Evolutionary conservation across 495 filamentous ascomycete species (phyloP), one percentile per base, ranked within the genome.

Genomic region (Halenospora varia): DNA sequence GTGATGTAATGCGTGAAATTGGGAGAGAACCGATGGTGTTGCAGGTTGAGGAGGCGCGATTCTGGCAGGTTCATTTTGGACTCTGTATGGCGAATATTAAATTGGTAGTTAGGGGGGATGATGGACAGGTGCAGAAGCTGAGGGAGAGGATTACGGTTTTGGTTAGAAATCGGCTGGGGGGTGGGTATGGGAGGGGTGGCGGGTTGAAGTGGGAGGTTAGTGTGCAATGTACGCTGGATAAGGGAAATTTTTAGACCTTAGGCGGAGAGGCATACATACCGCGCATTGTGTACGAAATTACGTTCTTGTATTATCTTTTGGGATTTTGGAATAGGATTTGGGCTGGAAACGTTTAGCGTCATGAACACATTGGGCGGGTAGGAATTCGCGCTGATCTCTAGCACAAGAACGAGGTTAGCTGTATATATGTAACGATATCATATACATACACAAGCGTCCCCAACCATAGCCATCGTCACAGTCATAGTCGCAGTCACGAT

Each of bases 31-130:
- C 85, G 8, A 78, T 79, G 25, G 84, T 98, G 8, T 82, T 79
- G 26, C 78, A 77, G 1, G 82, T 98, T 51, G 89, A 95, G 52
- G 93, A 96, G 66, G 92, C 91, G 1, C 80, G 88, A 65, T 96
- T 98, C 73, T 98, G 94, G 94, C 94, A 98, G 75, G 95, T 97
- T 18, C 94, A 98, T 71, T 96, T 97, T 68, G 92, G 94, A 2
- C 76, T 97, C 40, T 94, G 89, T 66, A 96, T 96, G 88, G 94
- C 94, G 11, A 96, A 93, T 62, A 65, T 98, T 59, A 96, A 93
- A 73, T 65, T 98, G 15, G 77, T 85, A 25, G 80, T 92, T 0
- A 71, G 74, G 44, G 81, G 80, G 13, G 68, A 71, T 25, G 83
- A 84, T 18, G 88, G 89, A 48, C 81, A 86, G 3, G 78, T 91